Percentiles rank a stretch among this genome's conserved stretches.
These are phyloP conservation scores for Cryptococcus sp. DNA, from an alignment of 1,284 basidiomycete genomes.

Conservation along the genomic window DNA sequence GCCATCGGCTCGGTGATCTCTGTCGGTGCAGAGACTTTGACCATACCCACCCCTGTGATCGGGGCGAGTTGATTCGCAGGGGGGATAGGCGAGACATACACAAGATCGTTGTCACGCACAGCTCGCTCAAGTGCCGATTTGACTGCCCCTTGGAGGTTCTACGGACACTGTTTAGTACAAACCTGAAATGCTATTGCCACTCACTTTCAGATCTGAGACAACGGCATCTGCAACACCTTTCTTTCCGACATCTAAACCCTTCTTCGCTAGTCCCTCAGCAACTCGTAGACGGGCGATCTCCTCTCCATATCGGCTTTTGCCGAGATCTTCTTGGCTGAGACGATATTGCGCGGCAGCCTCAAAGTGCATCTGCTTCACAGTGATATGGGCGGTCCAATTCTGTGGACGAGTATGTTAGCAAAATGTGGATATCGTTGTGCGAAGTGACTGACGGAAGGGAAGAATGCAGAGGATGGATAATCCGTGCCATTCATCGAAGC, in stretches of 20 bases:
- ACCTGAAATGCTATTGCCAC: conserved; percentile 3
- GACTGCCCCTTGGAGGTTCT: conserved; percentile 70
- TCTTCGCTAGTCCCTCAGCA: conserved; percentile 69
- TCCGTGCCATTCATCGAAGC: conserved; percentile 60
- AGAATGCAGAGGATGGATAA: conserved; percentile 48
- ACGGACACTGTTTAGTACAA: conserved; percentile 26
- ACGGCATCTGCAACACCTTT: conserved; percentile 67
- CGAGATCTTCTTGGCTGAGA: conserved; percentile 88
- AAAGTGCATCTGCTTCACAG: conserved; percentile 84
- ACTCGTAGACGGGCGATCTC: conserved; percentile 74
- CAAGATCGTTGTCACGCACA: conserved; percentile 90
- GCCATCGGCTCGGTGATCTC: conserved; percentile 64
- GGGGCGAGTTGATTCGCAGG: conserved; percentile 67
- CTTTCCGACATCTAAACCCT: conserved; percentile 70
- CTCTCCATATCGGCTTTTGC: conserved; percentile 77
- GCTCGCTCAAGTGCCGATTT: conserved; percentile 62
- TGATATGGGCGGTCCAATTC: conserved; percentile 80
- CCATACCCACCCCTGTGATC: conserved; percentile 71
- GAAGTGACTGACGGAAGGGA: conserved; percentile 43
- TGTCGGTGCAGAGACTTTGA: conserved; percentile 63
- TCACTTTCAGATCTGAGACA: conserved; percentile 73
- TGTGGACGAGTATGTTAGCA: conserved; percentile 42
- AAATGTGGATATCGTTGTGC: not conserved
- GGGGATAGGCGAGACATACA: conserved; percentile 89
- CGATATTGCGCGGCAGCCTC: conserved; percentile 86